Percentiles rank a stretch among this genome's conserved stretches.
Evolutionary conservation across 352 stramenopile species (phyloP).

Genomic region (Phytophthora podocarpi): DNA sequence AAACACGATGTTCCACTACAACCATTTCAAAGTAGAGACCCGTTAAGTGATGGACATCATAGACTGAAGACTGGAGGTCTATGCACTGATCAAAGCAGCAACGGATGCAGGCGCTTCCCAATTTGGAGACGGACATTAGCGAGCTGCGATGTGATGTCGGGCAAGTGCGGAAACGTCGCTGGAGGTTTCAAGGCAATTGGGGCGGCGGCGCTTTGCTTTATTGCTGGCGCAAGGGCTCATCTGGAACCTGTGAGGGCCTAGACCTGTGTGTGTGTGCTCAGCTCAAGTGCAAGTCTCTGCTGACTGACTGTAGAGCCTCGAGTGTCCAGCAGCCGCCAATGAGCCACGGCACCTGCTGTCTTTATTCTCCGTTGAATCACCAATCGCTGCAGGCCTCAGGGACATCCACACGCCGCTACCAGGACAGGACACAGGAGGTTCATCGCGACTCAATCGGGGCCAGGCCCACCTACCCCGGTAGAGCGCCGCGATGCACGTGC

Average conservation of each 20-base stretch:
- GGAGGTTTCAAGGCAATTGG: constrained; percentile 40
- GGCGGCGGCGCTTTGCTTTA: constrained; percentile 8
- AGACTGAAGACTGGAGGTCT: no score
- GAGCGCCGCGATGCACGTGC: constrained; percentile 14
- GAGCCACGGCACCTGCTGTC: constrained; percentile 31
- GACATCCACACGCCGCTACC: constrained; percentile 10
- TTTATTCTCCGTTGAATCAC: constrained; percentile 15
- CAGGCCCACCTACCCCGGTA: constrained; percentile 18
- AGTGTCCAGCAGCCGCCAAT: constrained; percentile 19
- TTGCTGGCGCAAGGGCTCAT: constrained; percentile 10
- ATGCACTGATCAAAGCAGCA: constrained; percentile 6
- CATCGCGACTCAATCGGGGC: constrained; percentile 5
- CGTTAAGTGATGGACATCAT: no score
- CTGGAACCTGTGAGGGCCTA: neutral
- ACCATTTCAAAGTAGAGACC: no score
- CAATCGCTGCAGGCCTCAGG: constrained; percentile 12
- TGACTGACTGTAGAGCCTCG: constrained; percentile 7
- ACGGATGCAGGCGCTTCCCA: constrained; percentile 23
- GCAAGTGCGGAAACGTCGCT: constrained; percentile 28
- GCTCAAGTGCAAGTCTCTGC: constrained; percentile 1
- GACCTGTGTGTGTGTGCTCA: constrained; percentile 4
- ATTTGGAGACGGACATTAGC: constrained; percentile 21
- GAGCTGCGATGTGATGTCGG: constrained; percentile 12
- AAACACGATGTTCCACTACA: no score
- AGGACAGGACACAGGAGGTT: neutral